Evolutionary conservation across 1,284 basidiomycete species (phyloP), one percentile per base, ranked within the genome.

Genomic region (Ustilago trichophora): DNA sequence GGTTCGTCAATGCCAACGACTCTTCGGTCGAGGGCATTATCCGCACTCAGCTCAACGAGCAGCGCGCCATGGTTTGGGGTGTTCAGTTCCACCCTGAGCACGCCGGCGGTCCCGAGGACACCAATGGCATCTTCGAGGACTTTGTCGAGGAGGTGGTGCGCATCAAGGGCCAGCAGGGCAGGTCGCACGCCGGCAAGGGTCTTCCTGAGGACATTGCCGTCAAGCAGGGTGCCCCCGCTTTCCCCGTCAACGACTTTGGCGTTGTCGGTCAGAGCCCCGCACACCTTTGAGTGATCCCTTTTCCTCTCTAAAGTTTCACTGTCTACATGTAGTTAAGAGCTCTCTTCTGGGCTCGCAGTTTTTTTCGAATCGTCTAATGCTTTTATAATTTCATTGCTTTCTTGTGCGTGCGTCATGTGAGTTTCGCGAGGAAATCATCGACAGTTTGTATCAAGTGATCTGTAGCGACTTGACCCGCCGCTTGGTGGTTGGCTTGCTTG

Each of bases 71-170:
- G 55, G 76, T 80, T 11, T 77, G 78, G 76, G 76, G 75, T 24
- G 78, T 76, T 6, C 78, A 80, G 59, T 80, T 80, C 75, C 78
- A 80, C 44, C 78, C 78, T 2, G 78, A 80, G 51, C 75, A 77
- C 51, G 76, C 76, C 16, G 78, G 78, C 42, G 78, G 78, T 6
- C 78, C 78, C 9, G 77, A 80, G 50, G 78, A 80, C 45, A 78
- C 75, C 38, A 72, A 77, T 48, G 72, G 72, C 19, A 73, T 80
- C 64, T 80, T 80, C 56, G 69, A 71, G 43, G 78, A 80, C 72
- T 80, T 70, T 52, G 70, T 80, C 42, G 67, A 76, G 47, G 75
- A 78, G 51, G 76, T 77, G 18, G 66, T 76, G 18, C 54, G 55
- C 33, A 70, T 75, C 57, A 75, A 74, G 56, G 40, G 48, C n/a